Base-by-base conservation (phyloP, 2,329 filamentous ascomycete species). In the Trichoderma gracile region DNA sequence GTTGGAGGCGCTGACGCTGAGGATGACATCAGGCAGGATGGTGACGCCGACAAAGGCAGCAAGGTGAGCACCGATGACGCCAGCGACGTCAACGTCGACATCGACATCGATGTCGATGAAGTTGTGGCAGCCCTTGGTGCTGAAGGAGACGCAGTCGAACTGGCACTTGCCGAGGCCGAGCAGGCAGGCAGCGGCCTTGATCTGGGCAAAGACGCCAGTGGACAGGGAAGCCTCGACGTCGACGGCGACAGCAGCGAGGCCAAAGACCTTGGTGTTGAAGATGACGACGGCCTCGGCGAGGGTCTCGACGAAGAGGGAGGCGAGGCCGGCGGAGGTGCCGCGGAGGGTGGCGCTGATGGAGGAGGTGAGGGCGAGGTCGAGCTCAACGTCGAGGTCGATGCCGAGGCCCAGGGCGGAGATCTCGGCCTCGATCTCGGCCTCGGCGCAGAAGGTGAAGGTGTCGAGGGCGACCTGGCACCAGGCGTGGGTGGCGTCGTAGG, bases 91-190 rank as follows among this genome's bases (percentile, higher is more conserved):
- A 45, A 78, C 30, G 17, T 60, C 67, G 30, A 76, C 70, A 60
- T 78, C 74, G 46, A 78, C 8, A 17, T 57, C 67, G 30, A 76
- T 69, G 62, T 78, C 74, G 46, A 78, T 69, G 72, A 73, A 73
- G 75, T 78, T 78, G 68, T 71, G 70, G 71, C 76, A 78, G 68
- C 76, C 76, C 70, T 74, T 71, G 69, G 72, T 68, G 70, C 73
- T 75, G 70, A 74, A 76, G 27, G 74, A 75, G 58, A 78, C 75
- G 68, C 76, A 78, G 73, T 78, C 76, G 63, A 72, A 73, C 67
- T 72, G 69, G 71, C 76, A 78, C 49, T 69, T 67, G 43, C 71
- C 70, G 43, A 75, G 62, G 40, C 75, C 75, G 42, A 77, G 67
- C 47, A 68, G 65, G 72, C 75, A 77, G 49, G 71, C 68, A 15